These are phyloP conservation scores for Cyberlindnera saturnus DNA, from an alignment of 805 yeast genomes.

Conservation along the genomic window DNA sequence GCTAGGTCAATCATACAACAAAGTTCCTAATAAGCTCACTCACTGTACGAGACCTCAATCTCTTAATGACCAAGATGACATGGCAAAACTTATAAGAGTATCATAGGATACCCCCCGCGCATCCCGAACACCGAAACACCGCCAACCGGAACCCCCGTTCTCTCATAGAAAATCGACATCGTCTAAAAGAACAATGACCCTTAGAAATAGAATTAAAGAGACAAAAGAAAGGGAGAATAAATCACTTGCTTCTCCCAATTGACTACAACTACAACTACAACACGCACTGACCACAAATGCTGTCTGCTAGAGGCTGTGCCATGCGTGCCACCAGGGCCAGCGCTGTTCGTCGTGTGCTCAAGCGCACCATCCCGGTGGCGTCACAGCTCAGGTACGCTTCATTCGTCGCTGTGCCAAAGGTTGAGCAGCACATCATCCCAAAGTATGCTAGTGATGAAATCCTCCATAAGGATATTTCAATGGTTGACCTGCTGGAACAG, in stretches of 20 bases:
- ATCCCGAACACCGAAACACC: too few species aligned
- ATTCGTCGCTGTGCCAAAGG: background rate
- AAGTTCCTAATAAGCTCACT: too few species aligned
- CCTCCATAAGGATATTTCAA: slow-evolving; percentile 5
- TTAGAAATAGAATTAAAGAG: too few species aligned
- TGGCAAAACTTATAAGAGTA: too few species aligned
- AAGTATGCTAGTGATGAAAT: background rate
- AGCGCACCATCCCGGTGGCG: background rate
- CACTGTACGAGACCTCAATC: too few species aligned
- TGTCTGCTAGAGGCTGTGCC: slow-evolving; percentile 3
- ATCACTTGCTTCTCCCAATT: background rate
- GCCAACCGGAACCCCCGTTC: too few species aligned
- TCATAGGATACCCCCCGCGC: too few species aligned
- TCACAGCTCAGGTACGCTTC: background rate
- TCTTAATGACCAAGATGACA: too few species aligned
- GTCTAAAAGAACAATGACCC: too few species aligned
- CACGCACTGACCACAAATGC: slow-evolving; percentile 3
- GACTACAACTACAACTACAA: background rate
- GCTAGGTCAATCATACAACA: too few species aligned
- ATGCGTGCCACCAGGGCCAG: slow-evolving; percentile 1
- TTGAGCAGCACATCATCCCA: background rate
- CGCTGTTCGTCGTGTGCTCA: background rate
- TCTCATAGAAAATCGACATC: too few species aligned
- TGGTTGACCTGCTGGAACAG: slow-evolving; percentile 18
- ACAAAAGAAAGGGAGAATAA: background rate